These are phyloP conservation scores for Aspergillus bombycis DNA, from an alignment of 2,329 filamentous ascomycete genomes.

Conservation along the genomic window DNA sequence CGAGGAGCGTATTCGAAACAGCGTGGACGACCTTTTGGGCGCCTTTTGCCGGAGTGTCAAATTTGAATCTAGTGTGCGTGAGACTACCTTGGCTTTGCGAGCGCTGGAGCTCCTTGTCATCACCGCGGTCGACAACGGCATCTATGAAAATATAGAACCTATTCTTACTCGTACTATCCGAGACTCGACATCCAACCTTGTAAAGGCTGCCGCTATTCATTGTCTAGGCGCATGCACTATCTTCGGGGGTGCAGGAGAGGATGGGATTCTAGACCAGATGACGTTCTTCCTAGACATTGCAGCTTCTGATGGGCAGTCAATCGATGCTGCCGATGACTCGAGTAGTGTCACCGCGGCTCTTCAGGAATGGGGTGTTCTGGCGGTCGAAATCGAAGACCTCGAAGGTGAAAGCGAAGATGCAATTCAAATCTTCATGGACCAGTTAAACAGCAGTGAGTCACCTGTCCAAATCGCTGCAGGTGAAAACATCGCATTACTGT, in stretches of 20 bases:
- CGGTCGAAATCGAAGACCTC: conserved; percentile 75
- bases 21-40: conserved; percentile 63
- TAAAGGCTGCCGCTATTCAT: conserved; percentile 74
- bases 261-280: conserved; percentile 72
- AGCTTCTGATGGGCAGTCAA: conserved; percentile 73
- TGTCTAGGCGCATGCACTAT: conserved; percentile 72
- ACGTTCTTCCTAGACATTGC: conserved; percentile 76
- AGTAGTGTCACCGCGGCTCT: conserved; percentile 74
- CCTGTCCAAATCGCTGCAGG: conserved; percentile 77
- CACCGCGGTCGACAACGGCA: conserved; percentile 64
- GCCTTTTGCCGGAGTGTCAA: conserved; percentile 73
- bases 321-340: conserved; percentile 72
- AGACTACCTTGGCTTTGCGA: conserved; percentile 71
- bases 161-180: conserved; percentile 66
- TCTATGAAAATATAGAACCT: conserved; percentile 65
- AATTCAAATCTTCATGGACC: conserved; percentile 80
- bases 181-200: conserved; percentile 65
- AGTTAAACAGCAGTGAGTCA: conserved; percentile 74
- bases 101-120: conserved; percentile 72
- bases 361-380: conserved; percentile 78
- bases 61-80: conserved; percentile 67
- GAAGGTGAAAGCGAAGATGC: conserved; percentile 71
- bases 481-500: conserved; percentile 79
- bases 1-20: conserved; percentile 62
- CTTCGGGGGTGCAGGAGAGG: conserved; percentile 73